A percentile compares a stretch with the other conserved stretches of the same genome.
These are phyloP conservation scores for Penicillium brasilianum DNA, from an alignment of 2,329 filamentous ascomycete species.

Conservation along the genomic window DNA sequence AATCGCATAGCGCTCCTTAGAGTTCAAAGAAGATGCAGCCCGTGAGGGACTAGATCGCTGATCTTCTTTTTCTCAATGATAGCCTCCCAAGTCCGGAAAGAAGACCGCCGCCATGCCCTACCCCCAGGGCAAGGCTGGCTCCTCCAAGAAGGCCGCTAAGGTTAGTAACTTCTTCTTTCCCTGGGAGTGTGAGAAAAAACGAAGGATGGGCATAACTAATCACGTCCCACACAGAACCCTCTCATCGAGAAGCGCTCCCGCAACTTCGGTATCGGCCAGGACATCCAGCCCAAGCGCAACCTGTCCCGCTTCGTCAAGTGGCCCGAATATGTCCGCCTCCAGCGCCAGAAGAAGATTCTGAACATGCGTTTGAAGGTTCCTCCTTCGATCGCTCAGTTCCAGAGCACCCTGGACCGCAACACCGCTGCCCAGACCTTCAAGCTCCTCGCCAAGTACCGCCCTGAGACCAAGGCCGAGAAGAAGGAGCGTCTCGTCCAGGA, in stretches of 20 bases:
- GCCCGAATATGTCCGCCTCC: conserved; percentile 98
- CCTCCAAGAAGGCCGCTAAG: conserved; percentile 93
- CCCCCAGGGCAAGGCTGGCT: conserved; percentile 86
- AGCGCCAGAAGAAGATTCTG: conserved; percentile 94
- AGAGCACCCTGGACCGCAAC: conserved; percentile 95
- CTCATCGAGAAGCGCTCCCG: conserved; percentile 97
- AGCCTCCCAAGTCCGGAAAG: conserved; percentile 98
- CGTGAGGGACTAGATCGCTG: conserved; percentile 81
- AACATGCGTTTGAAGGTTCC: conserved; percentile 98
- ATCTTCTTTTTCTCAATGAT: conserved; percentile 99
- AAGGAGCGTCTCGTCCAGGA: conserved; percentile 99
- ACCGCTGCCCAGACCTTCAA: conserved; percentile 97
- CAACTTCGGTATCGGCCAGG: conserved; percentile 99
- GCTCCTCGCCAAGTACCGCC: conserved; percentile 99
- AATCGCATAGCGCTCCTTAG: conserved; percentile 71
- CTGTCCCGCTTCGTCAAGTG: conserved; percentile 98
- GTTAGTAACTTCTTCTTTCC: conserved; percentile 61
- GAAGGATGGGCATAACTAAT: conserved; percentile 23
- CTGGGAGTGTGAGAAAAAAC: conserved; percentile 17
- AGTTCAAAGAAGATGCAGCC: conserved; percentile 82
- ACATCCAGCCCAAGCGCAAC: conserved; percentile 96
- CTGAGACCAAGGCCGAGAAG: conserved; percentile 99
- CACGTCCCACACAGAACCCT: conserved; percentile 73
- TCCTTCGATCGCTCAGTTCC: conserved; percentile 96
- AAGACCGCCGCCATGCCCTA: conserved; percentile 97